Conservation (phyloP, 495 filamentous ascomycete genomes). For the Umbilicaria muhlenbergii region DNA sequence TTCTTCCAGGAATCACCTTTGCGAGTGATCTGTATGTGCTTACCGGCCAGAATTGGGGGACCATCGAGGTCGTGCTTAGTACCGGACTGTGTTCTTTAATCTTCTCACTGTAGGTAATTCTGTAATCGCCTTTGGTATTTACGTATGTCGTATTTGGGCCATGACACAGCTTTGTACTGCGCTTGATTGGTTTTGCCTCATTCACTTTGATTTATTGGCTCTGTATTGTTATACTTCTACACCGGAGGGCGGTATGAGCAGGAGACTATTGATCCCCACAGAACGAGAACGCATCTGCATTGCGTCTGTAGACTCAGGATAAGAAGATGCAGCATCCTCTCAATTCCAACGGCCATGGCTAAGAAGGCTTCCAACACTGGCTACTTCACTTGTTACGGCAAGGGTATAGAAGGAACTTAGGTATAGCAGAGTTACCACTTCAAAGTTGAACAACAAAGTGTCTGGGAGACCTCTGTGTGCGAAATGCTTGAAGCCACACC, state of each 20-base stretch:
- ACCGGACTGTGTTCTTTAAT: constrained; percentile 53
- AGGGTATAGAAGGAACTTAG: too few relatives aligned
- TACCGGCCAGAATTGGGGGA: constrained; percentile 52
- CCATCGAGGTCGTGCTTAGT: constrained; percentile 57
- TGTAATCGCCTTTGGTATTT: not conserved
- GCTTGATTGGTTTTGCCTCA: not conserved
- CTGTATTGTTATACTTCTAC: too few relatives aligned
- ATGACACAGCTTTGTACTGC: not conserved
- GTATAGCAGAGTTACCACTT: too few relatives aligned
- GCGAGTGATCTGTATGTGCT: constrained; percentile 52
- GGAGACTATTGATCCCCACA: too few relatives aligned
- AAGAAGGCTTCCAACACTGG: too few relatives aligned
- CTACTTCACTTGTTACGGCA: too few relatives aligned
- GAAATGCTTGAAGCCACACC: not conserved
- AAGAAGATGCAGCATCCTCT: too few relatives aligned
- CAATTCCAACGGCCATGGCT: too few relatives aligned
- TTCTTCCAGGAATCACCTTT: constrained; percentile 60
- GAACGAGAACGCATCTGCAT: too few relatives aligned
- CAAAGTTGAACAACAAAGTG: not conserved
- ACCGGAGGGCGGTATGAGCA: too few relatives aligned
- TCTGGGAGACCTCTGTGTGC: not conserved
- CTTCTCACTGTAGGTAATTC: constrained; percentile 40
- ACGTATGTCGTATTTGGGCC: not conserved
- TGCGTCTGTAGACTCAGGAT: too few relatives aligned
- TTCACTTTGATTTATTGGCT: not conserved